These are phyloP conservation scores for Cucurbitaria berberidis DNA, from an alignment of 2,329 filamentous ascomycete species.

Conservation along the genomic window DNA sequence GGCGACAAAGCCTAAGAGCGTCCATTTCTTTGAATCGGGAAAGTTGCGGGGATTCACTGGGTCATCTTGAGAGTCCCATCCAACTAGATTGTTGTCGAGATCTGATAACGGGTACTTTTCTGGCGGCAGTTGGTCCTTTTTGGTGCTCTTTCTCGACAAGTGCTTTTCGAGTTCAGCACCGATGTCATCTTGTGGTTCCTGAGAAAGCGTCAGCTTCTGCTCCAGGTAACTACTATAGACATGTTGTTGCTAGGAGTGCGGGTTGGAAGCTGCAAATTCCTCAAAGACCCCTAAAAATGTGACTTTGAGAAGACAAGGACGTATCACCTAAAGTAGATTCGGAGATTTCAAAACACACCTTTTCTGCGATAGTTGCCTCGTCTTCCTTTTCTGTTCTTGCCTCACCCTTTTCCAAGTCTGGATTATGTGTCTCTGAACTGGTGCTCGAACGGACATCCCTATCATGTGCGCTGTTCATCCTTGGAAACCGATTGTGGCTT, in stretches of 20 bases:
- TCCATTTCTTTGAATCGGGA: conserved; percentile 32
- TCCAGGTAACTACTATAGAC: no score
- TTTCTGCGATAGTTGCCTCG: conserved; percentile 1
- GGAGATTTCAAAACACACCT: conserved; percentile 8
- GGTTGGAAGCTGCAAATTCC: background rate
- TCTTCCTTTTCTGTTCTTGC: conserved; percentile 11
- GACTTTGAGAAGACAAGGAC: background rate
- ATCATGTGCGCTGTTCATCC: conserved; percentile 26
- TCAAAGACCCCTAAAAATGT: background rate
- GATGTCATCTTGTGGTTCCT: conserved; percentile 25
- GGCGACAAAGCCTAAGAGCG: conserved; percentile 32
- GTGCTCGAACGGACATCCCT: conserved; percentile 26
- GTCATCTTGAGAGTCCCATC: conserved; percentile 46
- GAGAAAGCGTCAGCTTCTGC: background rate
- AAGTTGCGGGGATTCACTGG: conserved; percentile 45
- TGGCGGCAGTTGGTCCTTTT: conserved; percentile 31
- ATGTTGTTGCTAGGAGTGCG: no score
- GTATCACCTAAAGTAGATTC: background rate
- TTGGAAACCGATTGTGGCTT: background rate
- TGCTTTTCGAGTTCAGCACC: conserved; percentile 39
- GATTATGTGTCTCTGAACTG: conserved; percentile 27
- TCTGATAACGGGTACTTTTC: conserved; percentile 43
- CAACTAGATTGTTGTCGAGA: conserved; percentile 42
- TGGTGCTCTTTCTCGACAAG: conserved; percentile 38
- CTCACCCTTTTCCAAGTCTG: conserved; percentile 27